Evolutionary conservation across 2,329 filamentous ascomycete genomes (phyloP), one percentile per base, ranked within the genome.

Genomic region (Colletotrichum theobromicola): DNA sequence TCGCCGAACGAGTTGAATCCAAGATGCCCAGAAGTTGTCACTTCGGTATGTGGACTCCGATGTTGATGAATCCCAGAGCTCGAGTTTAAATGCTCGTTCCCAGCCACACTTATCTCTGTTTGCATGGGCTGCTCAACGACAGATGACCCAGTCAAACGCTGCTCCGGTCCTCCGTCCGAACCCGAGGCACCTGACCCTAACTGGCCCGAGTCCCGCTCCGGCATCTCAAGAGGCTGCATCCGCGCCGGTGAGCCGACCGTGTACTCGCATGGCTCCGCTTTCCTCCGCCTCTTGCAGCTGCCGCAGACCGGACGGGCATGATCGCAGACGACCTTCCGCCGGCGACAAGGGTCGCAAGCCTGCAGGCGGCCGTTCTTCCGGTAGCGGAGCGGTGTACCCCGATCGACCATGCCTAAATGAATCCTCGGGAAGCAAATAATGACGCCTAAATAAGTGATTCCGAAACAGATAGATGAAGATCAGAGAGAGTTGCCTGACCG

Each of bases 281-380:
- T 79, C 21, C 80, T 80, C 12, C 83, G 76, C 75, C 83, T 83
- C 68, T 74, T 80, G 72, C 85, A 87, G 26, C 85, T 81, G 46
- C 80, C 77, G 75, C 85, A 87, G 21, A 82, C 75, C 1, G 85
- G 85, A 16, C 82, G 81, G 1, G 73, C 77, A 68, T 87, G 85
- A 70, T 87, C 85, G 78, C 86, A 87, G 7, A 85, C 84, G 12
- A 87, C 82, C 72, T 87, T 86, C 7, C 85, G 82, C 67, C 80
- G 81, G 6, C 83, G 82, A 66, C 85, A 87, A 21, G 84, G 84
- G 79, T 86, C 81, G 62, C 80, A 80, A 9, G 79, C 78, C 46
- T 77, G 74, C 1, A 75, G 69, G 16, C 72, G 72, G n/a, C 72
- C 72, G 16, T 75, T 75, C 18, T 58, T 72, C 13, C 69, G 72